Evolutionary conservation across 2,329 filamentous ascomycete species (phyloP), one percentile per base, ranked within the genome.

Genomic region (Zalaria sp.): DNA sequence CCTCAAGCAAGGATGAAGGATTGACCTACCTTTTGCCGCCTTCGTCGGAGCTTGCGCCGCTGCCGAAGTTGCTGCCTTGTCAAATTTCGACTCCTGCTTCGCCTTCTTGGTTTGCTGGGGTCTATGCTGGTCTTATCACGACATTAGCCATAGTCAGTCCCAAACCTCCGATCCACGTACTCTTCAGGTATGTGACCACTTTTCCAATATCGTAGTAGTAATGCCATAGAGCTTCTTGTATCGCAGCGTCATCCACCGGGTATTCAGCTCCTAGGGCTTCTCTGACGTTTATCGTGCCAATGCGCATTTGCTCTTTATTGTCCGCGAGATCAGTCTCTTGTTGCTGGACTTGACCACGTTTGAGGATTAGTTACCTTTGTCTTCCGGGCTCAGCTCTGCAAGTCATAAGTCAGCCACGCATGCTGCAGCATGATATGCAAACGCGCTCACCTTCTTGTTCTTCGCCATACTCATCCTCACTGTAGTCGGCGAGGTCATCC

Each of bases 171-270:
- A 18, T 18, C 18, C 49, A 47, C 60, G 51, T 79, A 70, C 79
- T 82, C 47, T 78, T 74, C 44, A 98, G 63, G 56, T 93, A 95
- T 43, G 74, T 71, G 32, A 93, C 81, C 1, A 85, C 78, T 61
- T 94, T 94, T 43, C 79, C 81, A 27, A 94, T 71, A 53, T 98
- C 88, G 58, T 88, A 96, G 60, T 89, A 96, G 61, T 95, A 95
- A 62, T 98, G 78, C 86, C 87, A 96, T 10, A 98, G 63, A 0
- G 88, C 75, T 46, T 96, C 89, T 58, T 93, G 78, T 47, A 95
- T 89, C 56, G 94, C 81, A 32, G 69, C 66, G 45, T 81, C 75
- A 4, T 73, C 70, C n/a, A 73, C 65, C 55, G 69, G 73, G 51
- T 80, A 69, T 46, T 74, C 77, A 48, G 65, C 60, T 5, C 77